Percentiles rank a stretch among this genome's conserved stretches.
phyloP scores from a whole-genome alignment of 345 rosid species.

The Pugionium cornutum region DNA sequence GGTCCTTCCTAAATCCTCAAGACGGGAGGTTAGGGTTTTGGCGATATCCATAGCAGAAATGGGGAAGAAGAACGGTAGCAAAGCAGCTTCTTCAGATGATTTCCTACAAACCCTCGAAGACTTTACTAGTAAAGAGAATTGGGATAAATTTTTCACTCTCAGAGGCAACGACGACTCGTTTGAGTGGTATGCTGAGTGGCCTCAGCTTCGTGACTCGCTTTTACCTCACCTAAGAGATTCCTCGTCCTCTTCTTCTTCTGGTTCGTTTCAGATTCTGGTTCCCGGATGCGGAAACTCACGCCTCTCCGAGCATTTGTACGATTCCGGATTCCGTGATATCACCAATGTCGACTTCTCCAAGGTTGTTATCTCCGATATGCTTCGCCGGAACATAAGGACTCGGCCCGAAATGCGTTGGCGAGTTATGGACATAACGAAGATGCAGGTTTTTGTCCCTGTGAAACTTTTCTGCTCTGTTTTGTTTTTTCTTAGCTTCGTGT shows the following conservation, averaged over 20 bases:
- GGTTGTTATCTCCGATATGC: constrained; percentile 85
- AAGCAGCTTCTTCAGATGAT: constrained; percentile 45
- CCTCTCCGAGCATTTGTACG: constrained; percentile 83
- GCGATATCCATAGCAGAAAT: constrained; percentile 34
- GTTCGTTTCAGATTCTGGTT: constrained; percentile 63
- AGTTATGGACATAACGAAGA: constrained; percentile 81
- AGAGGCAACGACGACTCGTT: constrained; percentile 78
- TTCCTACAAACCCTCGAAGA: constrained; percentile 69
- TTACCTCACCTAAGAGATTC: constrained; percentile 51
- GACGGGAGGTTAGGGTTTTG: constrained; percentile 30
- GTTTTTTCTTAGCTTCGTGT: background rate
- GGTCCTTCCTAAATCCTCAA: too few relatives aligned
- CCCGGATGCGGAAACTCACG: constrained; percentile 92
- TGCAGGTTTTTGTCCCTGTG: constrained; percentile 56
- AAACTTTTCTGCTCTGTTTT: constrained; percentile 26
- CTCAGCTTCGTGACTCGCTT: constrained; percentile 65
- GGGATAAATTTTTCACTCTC: constrained; percentile 91
- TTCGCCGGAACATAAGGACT: constrained; percentile 72
- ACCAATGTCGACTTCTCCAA: constrained; percentile 89
- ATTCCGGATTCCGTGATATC: constrained; percentile 65
- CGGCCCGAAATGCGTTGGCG: constrained; percentile 89
- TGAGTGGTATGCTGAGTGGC: constrained; percentile 99
- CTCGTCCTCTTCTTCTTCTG: constrained; percentile 23
- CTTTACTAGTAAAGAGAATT: constrained; percentile 94
- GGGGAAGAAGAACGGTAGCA: constrained; percentile 61